Evolutionary conservation across 768 basidiomycete species (phyloP).

Genomic region (Neoboletus brunneissimus): DNA sequence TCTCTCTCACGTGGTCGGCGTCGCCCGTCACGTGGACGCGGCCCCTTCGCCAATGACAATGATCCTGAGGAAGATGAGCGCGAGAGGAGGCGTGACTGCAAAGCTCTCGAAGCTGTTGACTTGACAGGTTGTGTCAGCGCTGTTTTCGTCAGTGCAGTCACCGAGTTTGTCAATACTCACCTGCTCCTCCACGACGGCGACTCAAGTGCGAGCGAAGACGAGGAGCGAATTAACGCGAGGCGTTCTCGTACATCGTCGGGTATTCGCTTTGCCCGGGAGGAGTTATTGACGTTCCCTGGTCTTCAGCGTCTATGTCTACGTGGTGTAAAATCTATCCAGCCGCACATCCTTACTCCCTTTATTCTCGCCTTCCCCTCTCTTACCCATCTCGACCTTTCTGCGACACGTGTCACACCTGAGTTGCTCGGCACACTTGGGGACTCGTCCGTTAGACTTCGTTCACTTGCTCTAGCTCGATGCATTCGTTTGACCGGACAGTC

Average conservation of each 20-base stretch:
- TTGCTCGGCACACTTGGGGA: slow-evolving; percentile 65
- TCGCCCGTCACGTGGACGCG: slow-evolving; percentile 64
- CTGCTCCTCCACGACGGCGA: slow-evolving; percentile 45
- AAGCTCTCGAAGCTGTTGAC: slow-evolving; percentile 84
- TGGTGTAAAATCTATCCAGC: slow-evolving; percentile 74
- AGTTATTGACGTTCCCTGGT: slow-evolving; percentile 61
- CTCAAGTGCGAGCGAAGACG: slow-evolving; percentile 44
- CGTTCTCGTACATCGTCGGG: slow-evolving; percentile 34
- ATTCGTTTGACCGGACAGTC: slow-evolving; percentile 77
- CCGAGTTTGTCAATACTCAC: slow-evolving; percentile 75
- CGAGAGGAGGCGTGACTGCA: slow-evolving; percentile 69
- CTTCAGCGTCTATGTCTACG: slow-evolving; percentile 78
- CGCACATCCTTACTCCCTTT: slow-evolving; percentile 67
- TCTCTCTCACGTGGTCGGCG: slow-evolving; percentile 65
- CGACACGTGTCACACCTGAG: slow-evolving; percentile 77
- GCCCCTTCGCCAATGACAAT: slow-evolving; percentile 43
- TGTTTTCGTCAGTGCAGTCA: slow-evolving; percentile 83
- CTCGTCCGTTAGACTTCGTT: slow-evolving; percentile 69
- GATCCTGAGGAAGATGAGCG: slow-evolving; percentile 76
- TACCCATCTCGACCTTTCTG: slow-evolving; percentile 88
- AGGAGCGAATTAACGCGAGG: slow-evolving; percentile 28
- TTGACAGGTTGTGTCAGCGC: slow-evolving; percentile 93
- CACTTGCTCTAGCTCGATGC: slow-evolving; percentile 84
- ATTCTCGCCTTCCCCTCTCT: slow-evolving; percentile 81
- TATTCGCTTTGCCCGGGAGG: slow-evolving; percentile 38